Evolutionary conservation across 2,329 filamentous ascomycete species (phyloP), one percentile per base, ranked within the genome.

Genomic region (Calonectria multiphialidica): DNA sequence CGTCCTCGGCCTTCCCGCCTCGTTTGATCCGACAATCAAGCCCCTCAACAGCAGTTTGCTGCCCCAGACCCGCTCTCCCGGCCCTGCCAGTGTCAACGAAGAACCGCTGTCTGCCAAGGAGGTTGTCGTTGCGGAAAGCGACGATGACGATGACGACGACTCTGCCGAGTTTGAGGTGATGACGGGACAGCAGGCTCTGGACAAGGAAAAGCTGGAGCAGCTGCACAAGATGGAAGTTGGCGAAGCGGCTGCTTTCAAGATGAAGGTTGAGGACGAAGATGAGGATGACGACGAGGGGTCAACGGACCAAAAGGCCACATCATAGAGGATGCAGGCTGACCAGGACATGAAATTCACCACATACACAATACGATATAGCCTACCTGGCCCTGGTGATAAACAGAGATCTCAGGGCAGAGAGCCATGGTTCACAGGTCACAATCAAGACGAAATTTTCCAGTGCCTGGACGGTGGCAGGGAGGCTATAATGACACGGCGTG

Each of bases 11-110:
- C 82, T 93, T 2, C 91, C 91, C 0, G 90, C 90, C 3, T 83
- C 87, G 28, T 93, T 92, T 73, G 91, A 93, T 73, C 90, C 91
- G 1, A 92, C 90, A 1, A 88, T 93, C 75, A 92, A 91, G 75
- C 88, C 89, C 0, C 83, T 90, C 59, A 84, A 87, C 61, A 81
- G 77, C 2, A 78, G 67, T n/a, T 68, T 76, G 6, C 42, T 66
- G 7, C 59, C 68, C n/a, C 63, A 66, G 12, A 44, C 65, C 23
- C 75, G 70, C 61, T 66, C 75, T 71, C 63, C 73, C 69, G 42
- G 72, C 74, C 59, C 80, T 57, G 62, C 72, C 35, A 65, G 70
- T 68, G 50, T 61, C 30, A 73, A 33, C 23, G 79, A 79, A 61
- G 76, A 75, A 15, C 73, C 74, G 15, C 71, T 71, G 30, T 71